Evolutionary conservation across 768 basidiomycete genomes (phyloP), one percentile per base, ranked within the genome.

Genomic region (Lactarius hengduanensis): DNA sequence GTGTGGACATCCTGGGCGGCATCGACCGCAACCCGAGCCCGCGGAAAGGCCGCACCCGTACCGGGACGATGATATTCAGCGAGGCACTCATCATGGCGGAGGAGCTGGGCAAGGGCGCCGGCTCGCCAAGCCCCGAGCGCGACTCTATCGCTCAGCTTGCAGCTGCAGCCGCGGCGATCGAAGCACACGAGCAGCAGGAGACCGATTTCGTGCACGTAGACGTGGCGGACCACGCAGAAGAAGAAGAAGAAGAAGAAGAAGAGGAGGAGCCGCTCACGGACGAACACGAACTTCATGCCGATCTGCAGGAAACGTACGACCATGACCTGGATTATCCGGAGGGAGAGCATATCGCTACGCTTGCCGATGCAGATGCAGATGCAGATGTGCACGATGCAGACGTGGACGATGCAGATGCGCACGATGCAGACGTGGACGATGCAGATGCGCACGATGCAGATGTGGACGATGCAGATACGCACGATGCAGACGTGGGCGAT

Each of bases 61-160:
- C 89, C 10, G 89, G 90, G 69, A 91, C 89, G 2, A 91, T 91
- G 90, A 83, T 91, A 26, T 82, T 85, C 69, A 84, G 82, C 71
- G 82, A 83, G 65, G 78, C 72, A 0, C 77, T 70, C 45, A 77
- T 59, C 59, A 66, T 80, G 57, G 74, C 73, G 11, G 82, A 82
- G 57, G 82, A 82, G 62, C 64, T 80, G 13, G 73, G 77, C 55
- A 74, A 72, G 61, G 61, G 66, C 41, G 73, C 71, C 18, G 28
- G n/a, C 34, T 67, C 66, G 26, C 62, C 66, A 10, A 63, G 62
- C n/a, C 62, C 66, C 40, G 66, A 67, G 54, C 62, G 62, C 34
- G 66, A 40, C 3, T 26, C 66, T 4, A 45, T 26, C 22, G 34
- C 10, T 15, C 58, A 59, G 1, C 18, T 7, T 41, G 7, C 47